phyloP scores from a whole-genome alignment of 148 eudicot genomes.

The Euryodendron excelsum region DNA sequence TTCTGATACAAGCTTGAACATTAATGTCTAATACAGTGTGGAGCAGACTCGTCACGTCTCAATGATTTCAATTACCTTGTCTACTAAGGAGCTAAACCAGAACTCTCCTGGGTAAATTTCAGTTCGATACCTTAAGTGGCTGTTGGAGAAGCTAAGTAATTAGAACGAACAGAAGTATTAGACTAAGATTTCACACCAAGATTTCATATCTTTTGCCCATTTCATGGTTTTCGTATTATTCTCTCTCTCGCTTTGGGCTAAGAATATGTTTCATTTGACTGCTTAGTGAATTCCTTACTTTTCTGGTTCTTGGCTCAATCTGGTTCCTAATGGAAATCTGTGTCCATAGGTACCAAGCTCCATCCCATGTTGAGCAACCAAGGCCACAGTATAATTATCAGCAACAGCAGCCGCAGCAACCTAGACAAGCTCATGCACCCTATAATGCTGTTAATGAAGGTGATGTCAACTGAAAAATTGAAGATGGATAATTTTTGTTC shows the following conservation, averaged over 20 bases:
- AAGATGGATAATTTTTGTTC: not conserved
- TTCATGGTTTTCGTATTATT: not conserved
- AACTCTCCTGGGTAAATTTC: conserved; percentile 74
- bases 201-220: not conserved
- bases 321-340: not conserved
- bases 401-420: conserved; percentile 51
- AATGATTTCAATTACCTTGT: conserved; percentile 83
- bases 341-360: conserved; percentile 79
- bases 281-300: not conserved
- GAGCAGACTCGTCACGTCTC: conserved; percentile 95
- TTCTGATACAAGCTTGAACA: conserved; percentile 7
- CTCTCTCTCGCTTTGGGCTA: not conserved
- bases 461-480: conserved; percentile 9
- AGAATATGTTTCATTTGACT: conserved; percentile 3
- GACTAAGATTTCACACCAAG: not conserved
- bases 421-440: conserved; percentile 58
- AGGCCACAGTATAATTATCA: conserved; percentile 54
- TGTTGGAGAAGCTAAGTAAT: not conserved
- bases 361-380: conserved; percentile 49
- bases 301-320: not conserved
- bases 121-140: not conserved
- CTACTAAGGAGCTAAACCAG: conserved; percentile 65
- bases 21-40: conserved; percentile 34
- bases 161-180: no score
- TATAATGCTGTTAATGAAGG: conserved; percentile 65